Conservation (phyloP, 176 grass and related monocot genomes). For the Pontederia crassipes region DNA sequence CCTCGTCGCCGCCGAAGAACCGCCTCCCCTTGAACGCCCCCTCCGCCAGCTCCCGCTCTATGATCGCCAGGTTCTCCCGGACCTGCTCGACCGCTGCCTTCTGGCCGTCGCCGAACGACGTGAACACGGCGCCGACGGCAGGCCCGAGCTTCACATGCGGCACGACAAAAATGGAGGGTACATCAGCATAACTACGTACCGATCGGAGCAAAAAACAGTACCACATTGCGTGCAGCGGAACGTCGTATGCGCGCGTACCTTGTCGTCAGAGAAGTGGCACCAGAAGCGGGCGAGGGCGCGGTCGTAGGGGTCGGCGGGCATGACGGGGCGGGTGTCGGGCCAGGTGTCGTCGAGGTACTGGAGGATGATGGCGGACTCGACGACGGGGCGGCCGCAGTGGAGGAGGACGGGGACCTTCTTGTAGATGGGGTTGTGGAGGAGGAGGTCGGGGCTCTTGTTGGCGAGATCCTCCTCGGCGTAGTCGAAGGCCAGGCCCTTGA, state of each 20-base stretch:
- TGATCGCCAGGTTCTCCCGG: constrained; percentile 7
- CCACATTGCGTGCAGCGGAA: neutral
- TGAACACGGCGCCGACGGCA: constrained; percentile 2
- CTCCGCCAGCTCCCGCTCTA: constrained; percentile 6
- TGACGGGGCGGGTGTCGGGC: neutral
- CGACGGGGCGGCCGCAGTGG: constrained; percentile 5
- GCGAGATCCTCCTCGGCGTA: constrained; percentile 6
- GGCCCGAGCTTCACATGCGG: constrained; percentile 1
- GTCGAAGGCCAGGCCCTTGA: constrained; percentile 7
- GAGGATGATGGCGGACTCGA: constrained; percentile 1
- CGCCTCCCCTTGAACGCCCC: constrained; percentile 4
- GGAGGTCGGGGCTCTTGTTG: constrained; percentile 2
- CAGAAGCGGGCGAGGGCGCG: constrained; percentile 14
- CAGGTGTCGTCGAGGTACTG: constrained; percentile 12
- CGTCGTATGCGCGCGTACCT: neutral
- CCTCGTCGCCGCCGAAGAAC: constrained; percentile 13
- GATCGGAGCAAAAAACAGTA: neutral
- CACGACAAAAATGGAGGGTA: neutral
- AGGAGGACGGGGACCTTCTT: constrained; percentile 16
- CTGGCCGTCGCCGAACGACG: constrained; percentile 4
- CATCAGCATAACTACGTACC: neutral
- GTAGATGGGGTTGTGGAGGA: constrained; percentile 17
- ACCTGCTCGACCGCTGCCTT: constrained; percentile 10
- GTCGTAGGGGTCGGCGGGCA: constrained; percentile 10
- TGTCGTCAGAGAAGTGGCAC: constrained; percentile 16